A percentile compares a stretch with the other conserved stretches of the same genome.
These are phyloP conservation scores for Chimonanthus salicifolius DNA, from an alignment of 164 flowering plant genomes.

Conservation along the genomic window DNA sequence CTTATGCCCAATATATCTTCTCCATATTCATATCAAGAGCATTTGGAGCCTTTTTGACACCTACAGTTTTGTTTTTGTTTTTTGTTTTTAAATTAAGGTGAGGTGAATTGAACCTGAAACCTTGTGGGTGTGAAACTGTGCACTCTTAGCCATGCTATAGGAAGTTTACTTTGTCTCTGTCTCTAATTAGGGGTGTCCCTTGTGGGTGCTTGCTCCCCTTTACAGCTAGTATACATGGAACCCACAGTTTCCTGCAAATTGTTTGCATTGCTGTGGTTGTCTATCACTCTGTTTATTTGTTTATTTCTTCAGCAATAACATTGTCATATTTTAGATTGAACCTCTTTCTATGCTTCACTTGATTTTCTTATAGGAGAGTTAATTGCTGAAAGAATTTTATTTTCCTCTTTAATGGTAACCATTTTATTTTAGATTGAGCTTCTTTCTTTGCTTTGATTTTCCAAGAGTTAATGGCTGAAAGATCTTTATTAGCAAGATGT, in stretches of 20 bases:
- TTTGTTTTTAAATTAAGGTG: too few relatives aligned
- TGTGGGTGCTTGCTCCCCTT: background rate
- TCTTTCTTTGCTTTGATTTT: background rate
- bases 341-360: background rate
- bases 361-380: background rate
- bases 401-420: too few relatives aligned
- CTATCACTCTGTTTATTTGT: background rate
- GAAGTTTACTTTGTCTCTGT: background rate
- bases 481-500: background rate
- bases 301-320: background rate
- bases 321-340: background rate
- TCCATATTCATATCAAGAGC: too few relatives aligned
- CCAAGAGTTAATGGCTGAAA: background rate
- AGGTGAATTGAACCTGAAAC: too few relatives aligned
- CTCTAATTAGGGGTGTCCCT: background rate
- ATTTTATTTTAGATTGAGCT: background rate
- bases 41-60: too few relatives aligned
- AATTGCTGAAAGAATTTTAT: background rate
- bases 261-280: background rate
- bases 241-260: background rate
- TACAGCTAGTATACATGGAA: conserved; percentile 2
- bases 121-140: too few relatives aligned
- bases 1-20: too few relatives aligned
- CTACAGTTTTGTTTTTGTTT: too few relatives aligned
- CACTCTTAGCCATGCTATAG: background rate